Evolutionary conservation across 106 monocot genomes (phyloP).

Genomic region (Hemerocallis citrina): DNA sequence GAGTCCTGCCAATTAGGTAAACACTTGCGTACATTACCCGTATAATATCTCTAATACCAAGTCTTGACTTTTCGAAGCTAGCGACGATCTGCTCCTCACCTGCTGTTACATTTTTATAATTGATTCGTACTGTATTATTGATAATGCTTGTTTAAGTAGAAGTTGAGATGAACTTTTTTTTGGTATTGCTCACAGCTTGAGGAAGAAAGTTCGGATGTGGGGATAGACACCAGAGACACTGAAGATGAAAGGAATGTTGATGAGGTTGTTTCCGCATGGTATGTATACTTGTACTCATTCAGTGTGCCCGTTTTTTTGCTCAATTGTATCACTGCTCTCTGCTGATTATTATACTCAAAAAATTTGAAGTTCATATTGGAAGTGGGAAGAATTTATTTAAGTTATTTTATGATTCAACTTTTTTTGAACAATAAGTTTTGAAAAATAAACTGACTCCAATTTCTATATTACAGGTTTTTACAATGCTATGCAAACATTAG

Average conservation of each 20-base stretch:
- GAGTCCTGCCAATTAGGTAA: too few relatives aligned
- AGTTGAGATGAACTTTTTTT: constrained; percentile 42
- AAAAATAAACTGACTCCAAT: too few relatives aligned
- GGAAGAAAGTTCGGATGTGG: constrained; percentile 40
- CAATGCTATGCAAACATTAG: too few relatives aligned
- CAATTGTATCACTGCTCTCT: neutral
- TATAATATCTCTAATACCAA: too few relatives aligned
- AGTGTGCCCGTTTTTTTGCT: neutral
- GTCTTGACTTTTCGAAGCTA: constrained; percentile 3
- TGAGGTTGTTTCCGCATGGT: constrained; percentile 40
- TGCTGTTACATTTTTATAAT: neutral
- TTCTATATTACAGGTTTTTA: too few relatives aligned
- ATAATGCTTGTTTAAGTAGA: constrained; percentile 29
- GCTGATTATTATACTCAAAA: too few relatives aligned
- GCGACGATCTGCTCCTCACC: neutral
- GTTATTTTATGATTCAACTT: too few relatives aligned
- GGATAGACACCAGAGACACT: constrained; percentile 16
- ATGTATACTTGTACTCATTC: neutral
- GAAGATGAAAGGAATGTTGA: constrained; percentile 28
- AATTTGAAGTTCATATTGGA: too few relatives aligned
- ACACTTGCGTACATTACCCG: too few relatives aligned
- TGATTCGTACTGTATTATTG: constrained; percentile 3
- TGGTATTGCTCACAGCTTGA: constrained; percentile 46
- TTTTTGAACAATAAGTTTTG: too few relatives aligned
- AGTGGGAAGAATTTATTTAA: too few relatives aligned